phyloP scores from a whole-genome alignment of 768 basidiomycete species.

The Cubamyces lactineus region DNA sequence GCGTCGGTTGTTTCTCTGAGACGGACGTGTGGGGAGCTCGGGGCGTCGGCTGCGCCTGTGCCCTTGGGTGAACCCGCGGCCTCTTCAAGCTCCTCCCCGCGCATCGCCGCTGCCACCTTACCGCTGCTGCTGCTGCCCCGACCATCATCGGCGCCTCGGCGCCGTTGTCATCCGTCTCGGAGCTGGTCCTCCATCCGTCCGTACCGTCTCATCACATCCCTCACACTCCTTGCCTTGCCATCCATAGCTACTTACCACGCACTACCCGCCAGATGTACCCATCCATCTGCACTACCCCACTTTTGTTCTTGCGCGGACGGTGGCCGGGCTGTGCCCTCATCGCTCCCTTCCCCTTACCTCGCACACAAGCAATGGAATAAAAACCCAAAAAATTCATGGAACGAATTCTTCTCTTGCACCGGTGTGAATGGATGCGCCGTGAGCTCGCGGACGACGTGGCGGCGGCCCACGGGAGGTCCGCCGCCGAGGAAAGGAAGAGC shows the following conservation, averaged over 20 bases:
- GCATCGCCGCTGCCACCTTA: not conserved
- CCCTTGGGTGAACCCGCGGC: conserved; percentile 16
- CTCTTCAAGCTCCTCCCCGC: conserved; percentile 7
- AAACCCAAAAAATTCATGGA: conserved; percentile 12
- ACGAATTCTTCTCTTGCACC: not conserved
- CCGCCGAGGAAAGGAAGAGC: not conserved
- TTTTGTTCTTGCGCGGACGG: conserved; percentile 2
- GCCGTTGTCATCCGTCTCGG: conserved; percentile 10
- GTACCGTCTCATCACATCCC: conserved; percentile 14
- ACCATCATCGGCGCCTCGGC: too few relatives aligned
- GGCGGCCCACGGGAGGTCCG: too few relatives aligned
- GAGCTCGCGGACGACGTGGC: not conserved
- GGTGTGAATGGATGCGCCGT: not conserved
- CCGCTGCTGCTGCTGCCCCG: not conserved
- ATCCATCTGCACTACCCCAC: not conserved
- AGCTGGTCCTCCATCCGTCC: conserved; percentile 14
- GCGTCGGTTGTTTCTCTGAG: conserved; percentile 18
- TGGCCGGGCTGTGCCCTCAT: conserved; percentile 26
- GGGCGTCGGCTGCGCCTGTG: conserved; percentile 19
- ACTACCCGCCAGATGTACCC: not conserved
- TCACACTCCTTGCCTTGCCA: conserved; percentile 5
- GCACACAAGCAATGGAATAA: conserved; percentile 10
- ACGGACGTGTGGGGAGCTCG: conserved; percentile 22
- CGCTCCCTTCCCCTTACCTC: conserved; percentile 11
- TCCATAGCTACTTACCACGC: conserved; percentile 6